Evolutionary conservation across 352 stramenopile genomes (phyloP), one percentile per base, ranked within the genome.

Genomic region (Pythium myriotylum): DNA sequence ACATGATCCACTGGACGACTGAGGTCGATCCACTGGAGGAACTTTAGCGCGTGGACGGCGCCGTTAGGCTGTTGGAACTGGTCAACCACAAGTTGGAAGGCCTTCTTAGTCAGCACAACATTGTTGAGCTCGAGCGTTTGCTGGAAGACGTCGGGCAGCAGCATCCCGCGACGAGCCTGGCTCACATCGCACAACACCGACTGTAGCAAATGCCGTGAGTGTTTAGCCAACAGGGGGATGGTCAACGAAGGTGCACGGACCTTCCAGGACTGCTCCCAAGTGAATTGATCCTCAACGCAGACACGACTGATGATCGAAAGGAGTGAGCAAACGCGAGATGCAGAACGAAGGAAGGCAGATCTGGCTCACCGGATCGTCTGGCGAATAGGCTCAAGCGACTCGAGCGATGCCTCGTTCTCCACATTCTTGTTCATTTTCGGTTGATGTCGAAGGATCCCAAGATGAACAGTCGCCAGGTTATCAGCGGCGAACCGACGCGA

Each of bases 1-100:
- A 85, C 54, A 49, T 92, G 68, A 29, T 94, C 84, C 2, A 19
- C 42, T 2, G 84, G 84, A 1, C 56, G 68, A 37, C 59, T 77
- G 4, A 92, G 43, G 14, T 80, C 65, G 51, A 90, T 59, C 76
- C 80, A 92, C 1, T 73, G 68, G 27, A 90, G 60, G 29, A 90
- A 92, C 19, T 72, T 70, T 10, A 62, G 24, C 5, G 55, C 57
- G 12, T 70, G 40, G 12, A 91, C 49, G 0, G 58, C 65, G 4
- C 76, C 79, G 46, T 72, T 85, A 9, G 74, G 58, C 22, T 73
- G 54, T 40, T 78, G 69, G 45, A 91, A 91, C n/a, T 70, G 51
- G n/a, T 45, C n/a, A 3, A 85, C 24, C 13, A 89, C 47, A 1
- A 68, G n/a, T 2, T 59, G 49, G 0, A 61, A 37, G 23, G 72